A percentile compares a stretch with the other conserved stretches of the same genome.
These are phyloP conservation scores for Euphrasia confusa DNA, from an alignment of 257 asterid species.

Conservation along the genomic window DNA sequence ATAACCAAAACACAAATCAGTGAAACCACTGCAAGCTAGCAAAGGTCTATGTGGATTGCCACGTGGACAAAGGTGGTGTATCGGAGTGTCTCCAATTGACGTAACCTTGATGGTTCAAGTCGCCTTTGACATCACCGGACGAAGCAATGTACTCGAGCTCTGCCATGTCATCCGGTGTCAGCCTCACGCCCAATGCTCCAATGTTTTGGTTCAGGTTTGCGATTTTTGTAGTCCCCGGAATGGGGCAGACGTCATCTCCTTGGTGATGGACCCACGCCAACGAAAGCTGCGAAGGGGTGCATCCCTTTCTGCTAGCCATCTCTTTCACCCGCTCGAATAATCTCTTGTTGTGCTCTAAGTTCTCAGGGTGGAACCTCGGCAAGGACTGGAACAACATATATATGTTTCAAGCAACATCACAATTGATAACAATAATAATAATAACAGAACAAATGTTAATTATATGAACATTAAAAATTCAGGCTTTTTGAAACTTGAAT, in stretches of 20 bases:
- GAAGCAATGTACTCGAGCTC: background rate
- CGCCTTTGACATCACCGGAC: background rate
- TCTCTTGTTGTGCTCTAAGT: background rate
- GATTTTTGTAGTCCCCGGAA: background rate
- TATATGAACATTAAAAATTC: no score
- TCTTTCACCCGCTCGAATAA: background rate
- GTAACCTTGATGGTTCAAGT: background rate
- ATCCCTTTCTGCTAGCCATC: conserved; percentile 1
- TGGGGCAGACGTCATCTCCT: background rate
- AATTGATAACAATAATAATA: no score
- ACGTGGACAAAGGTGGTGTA: background rate
- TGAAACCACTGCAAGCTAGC: background rate
- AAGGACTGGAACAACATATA: background rate
- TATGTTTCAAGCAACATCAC: no score
- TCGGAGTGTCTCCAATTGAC: background rate
- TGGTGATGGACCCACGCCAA: conserved; percentile 2
- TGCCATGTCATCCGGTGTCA: background rate
- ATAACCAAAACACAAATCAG: background rate
- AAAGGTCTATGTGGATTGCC: background rate
- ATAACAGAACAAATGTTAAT: no score
- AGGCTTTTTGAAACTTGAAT: background rate
- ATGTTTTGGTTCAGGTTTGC: background rate
- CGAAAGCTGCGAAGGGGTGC: background rate
- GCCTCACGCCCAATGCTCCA: background rate
- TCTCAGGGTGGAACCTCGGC: background rate